Base-by-base conservation (phyloP, 78 protist species). In the Mastigamoeba balamuthi region DNA sequence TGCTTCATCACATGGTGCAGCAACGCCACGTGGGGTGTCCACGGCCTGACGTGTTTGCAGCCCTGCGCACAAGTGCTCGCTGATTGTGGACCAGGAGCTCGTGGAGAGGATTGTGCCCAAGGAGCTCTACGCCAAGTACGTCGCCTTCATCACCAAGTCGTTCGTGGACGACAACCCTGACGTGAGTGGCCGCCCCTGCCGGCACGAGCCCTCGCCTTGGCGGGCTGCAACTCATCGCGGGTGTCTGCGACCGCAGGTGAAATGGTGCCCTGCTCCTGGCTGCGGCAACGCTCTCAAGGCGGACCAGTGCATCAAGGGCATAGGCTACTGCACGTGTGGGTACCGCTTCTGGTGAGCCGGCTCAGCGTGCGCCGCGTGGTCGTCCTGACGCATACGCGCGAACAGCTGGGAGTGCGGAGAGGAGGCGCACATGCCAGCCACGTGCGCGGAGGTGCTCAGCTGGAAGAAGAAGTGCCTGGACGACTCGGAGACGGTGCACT, bases 241-340 rank as follows among this genome's bases (percentile, higher is more conserved):
- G 17, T 48, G 17, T 17, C 58, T 66, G 29, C 10, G 10, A 30
- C 37, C n/a, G 36, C 10, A 30, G 70, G 37, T 66, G 10, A 66
- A 66, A 28, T 29, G 73, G 73, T 69, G 73, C 4, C 73, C 73
- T 6, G 44, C 73, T 69, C 23, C 39, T 6, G 66, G 5, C 73
- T 69, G 73, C 43, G 44, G 5, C 39, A 3, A 6, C 4, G 73
- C 73, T 4, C 3, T 69, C 29, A 66, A 10, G 9, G 37, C 36
- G 10, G 37, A 66, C 10, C 9, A 66, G 25, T 66, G 70, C n/a
- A 28, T n/a, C 29, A 25, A 66, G 9, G 29, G 29, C n/a, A 66
- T 66, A 23, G 70, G 70, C n/a, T 30, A 23, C 10, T 66, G 37
- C 73, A 6, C 43, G 65, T 6, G 39, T 5, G 23, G 66, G 39